Percentiles rank a stretch among this genome's conserved stretches.
Evolutionary conservation across 495 filamentous ascomycete species (phyloP).

Genomic region (Penicillium diatomitis): DNA sequence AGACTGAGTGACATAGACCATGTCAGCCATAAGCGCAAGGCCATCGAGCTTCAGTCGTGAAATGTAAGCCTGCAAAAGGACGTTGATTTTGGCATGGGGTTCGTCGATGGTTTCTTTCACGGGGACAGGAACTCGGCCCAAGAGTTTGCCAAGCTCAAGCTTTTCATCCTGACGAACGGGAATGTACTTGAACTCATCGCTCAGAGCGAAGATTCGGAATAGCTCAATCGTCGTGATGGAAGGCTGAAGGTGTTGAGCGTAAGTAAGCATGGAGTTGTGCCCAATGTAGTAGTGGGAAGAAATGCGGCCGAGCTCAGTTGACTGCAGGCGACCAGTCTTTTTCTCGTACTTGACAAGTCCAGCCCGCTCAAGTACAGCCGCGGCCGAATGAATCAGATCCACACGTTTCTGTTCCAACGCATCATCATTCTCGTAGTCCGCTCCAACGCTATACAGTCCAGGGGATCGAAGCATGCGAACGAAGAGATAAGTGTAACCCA

Average conservation of each 20-base stretch:
- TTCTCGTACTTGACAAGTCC: constrained; percentile 93
- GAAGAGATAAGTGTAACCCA: constrained; percentile 97
- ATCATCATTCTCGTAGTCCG: constrained; percentile 89
- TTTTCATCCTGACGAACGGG: constrained; percentile 97
- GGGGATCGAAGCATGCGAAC: constrained; percentile 96
- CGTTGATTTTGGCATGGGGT: constrained; percentile 96
- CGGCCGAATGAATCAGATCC: constrained; percentile 91
- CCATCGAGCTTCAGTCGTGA: constrained; percentile 91
- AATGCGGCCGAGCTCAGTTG: constrained; percentile 90
- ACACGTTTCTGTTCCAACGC: constrained; percentile 93
- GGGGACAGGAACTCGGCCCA: constrained; percentile 83
- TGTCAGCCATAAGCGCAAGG: constrained; percentile 91
- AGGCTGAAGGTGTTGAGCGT: constrained; percentile 91
- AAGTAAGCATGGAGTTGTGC: constrained; percentile 90
- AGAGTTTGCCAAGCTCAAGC: constrained; percentile 84
- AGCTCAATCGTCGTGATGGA: constrained; percentile 85
- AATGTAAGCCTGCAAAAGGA: constrained; percentile 95
- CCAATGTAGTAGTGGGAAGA: constrained; percentile 98
- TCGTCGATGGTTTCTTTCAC: constrained; percentile 98
- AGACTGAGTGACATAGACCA: constrained; percentile 98
- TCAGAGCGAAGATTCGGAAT: constrained; percentile 95
- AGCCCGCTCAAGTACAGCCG: constrained; percentile 75
- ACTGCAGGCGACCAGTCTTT: constrained; percentile 77
- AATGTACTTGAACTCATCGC: constrained; percentile 98
- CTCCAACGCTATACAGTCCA: constrained; percentile 88